These are phyloP conservation scores for Hyphodiscus sp. DNA, from an alignment of 2,329 filamentous ascomycete genomes.

Conservation along the genomic window DNA sequence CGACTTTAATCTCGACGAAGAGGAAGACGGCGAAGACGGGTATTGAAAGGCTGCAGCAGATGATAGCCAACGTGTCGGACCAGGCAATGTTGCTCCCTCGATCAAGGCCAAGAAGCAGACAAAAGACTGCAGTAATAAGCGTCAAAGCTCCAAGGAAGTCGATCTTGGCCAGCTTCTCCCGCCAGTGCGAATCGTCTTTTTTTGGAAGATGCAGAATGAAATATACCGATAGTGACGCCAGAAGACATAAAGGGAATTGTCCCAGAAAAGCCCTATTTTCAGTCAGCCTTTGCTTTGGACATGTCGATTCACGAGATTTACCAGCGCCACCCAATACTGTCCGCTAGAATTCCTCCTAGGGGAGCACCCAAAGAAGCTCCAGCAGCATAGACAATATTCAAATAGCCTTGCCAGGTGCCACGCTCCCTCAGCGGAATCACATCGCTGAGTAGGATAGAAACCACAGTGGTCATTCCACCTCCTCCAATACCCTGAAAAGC, in stretches of 20 bases:
- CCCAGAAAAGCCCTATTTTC: constrained; percentile 57
- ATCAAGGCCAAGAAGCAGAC: constrained; percentile 54
- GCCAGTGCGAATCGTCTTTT: constrained; percentile 54
- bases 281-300: constrained; percentile 5
- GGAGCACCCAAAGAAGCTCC: constrained; percentile 66
- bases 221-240: constrained; percentile 59
- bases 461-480: constrained; percentile 65
- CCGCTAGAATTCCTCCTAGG: constrained; percentile 63
- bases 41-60: constrained; percentile 48
- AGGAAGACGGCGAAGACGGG: constrained; percentile 61
- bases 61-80: constrained; percentile 50
- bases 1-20: constrained; percentile 60
- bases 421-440: constrained; percentile 62
- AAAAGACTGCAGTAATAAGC: constrained; percentile 4
- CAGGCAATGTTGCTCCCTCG: constrained; percentile 67
- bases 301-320: constrained; percentile 30
- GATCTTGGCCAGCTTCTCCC: constrained; percentile 57
- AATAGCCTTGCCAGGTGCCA: constrained; percentile 65
- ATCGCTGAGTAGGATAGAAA: constrained; percentile 64
- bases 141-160: constrained; percentile 50
- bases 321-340: constrained; percentile 71
- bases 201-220: constrained; percentile 56
- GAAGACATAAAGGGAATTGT: constrained; percentile 61
- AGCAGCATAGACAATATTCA: constrained; percentile 65
- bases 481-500: constrained; percentile 52